Percentiles rank a stretch among this genome's conserved stretches.
These are phyloP conservation scores for Colletotrichum sp. DNA, from an alignment of 2,329 filamentous ascomycete species.

Conservation along the genomic window DNA sequence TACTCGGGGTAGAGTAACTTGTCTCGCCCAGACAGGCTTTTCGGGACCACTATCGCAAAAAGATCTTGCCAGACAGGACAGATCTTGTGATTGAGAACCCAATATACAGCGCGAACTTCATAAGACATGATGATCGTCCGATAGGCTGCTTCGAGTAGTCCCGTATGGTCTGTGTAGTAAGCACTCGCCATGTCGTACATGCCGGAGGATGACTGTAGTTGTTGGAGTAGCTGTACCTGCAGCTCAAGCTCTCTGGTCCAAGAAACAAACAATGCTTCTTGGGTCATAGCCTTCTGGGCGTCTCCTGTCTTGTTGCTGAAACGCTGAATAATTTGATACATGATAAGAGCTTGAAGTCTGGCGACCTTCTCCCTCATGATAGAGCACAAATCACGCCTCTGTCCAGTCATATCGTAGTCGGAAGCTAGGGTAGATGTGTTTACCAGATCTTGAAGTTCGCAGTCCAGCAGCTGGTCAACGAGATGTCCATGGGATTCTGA, in stretches of 20 bases:
- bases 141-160: not conserved
- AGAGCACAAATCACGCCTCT: not conserved
- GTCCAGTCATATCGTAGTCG: not conserved
- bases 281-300: not conserved
- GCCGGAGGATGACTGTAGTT: not conserved
- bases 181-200: not conserved
- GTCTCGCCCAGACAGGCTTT: not conserved
- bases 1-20: not conserved
- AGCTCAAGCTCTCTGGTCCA: slow-evolving; percentile 1
- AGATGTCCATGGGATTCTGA: not conserved
- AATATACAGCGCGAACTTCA: not conserved
- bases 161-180: not conserved
- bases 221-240: not conserved
- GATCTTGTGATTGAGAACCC: not conserved
- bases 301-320: not conserved
- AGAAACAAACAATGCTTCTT: not conserved
- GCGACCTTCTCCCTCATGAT: not conserved
- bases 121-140: slow-evolving; percentile 1
- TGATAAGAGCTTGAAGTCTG: not conserved
- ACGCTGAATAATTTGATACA: slow-evolving; percentile 4
- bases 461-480: not conserved
- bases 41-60: not conserved
- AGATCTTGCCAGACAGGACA: slow-evolving; percentile 1
- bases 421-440: not conserved
- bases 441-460: not conserved